Evolutionary conservation across 2,329 filamentous ascomycete species (phyloP), one percentile per base, ranked within the genome.

Genomic region (Neofusicoccum laricinum): DNA sequence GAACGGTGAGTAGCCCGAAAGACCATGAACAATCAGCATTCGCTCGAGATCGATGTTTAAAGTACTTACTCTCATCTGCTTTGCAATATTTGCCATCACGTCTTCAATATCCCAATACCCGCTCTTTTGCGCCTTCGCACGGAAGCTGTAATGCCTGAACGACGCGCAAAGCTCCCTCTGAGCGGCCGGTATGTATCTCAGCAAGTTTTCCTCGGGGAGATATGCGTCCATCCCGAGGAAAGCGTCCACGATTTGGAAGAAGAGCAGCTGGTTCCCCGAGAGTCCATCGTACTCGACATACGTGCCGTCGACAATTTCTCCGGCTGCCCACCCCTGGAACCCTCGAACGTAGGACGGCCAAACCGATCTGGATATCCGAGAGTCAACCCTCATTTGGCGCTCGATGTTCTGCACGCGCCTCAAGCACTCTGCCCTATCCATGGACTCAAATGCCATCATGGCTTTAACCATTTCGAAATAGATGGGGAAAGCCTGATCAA

Each of bases 291-390:
- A 76, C 50, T 74, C 71, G 25, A 71, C 66, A 46, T 64, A 70
- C 58, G 71, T 67, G 3, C 69, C 70, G 30, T 71, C 67, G 15
- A 70, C 50, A 4, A 67, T 67, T 4, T 70, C 65, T n/a, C 72
- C 75, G 40, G 69, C 66, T 4, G 72, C 76, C 76, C 77, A 79
- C 11, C 68, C 76, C 43, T 73, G 72, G 46, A 78, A 77, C 2
- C 77, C 76, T 64, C 77, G 76, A 1, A 76, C 69, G 50, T 72
- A 69, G 12, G 65, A 68, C 41, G 77, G 61, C 76, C 76, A 79
- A 30, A 30, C 25, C 25, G 25, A 30, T 4, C 25, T 4, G 5
- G 25, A 30, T 30, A 30, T 30, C 25, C 25, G 25, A 30, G 25
- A 7, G 25, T 30, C 25, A 30, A 30, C 25, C 25, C 25, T 30